Evolutionary conservation across 2,329 filamentous ascomycete genomes (phyloP).

Genomic region (Harringtonia lauricola): DNA sequence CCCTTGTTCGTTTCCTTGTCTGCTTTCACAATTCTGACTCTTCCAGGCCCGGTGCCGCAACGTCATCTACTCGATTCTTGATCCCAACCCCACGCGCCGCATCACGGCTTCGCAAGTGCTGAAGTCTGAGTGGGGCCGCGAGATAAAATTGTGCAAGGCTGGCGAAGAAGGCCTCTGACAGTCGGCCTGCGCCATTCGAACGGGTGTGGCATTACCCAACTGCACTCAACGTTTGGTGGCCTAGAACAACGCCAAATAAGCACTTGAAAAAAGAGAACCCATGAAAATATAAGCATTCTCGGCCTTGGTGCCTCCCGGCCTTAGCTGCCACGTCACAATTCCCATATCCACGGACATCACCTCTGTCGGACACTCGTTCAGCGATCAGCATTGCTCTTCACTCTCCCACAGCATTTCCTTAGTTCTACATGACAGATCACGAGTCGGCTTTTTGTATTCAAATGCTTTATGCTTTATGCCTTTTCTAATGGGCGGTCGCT

Average conservation of each 20-base stretch:
- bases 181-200: conserved; percentile 4
- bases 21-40: conserved; percentile 6
- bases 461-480: too few species aligned
- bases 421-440: too few species aligned
- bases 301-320: neutral
- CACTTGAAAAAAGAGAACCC: neutral
- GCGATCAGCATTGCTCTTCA: too few species aligned
- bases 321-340: neutral
- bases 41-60: conserved; percentile 86
- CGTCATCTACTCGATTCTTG: conserved; percentile 96
- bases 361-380: neutral
- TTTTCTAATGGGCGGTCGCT: too few species aligned
- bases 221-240: neutral
- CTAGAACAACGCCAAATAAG: neutral
- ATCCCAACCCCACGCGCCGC: conserved; percentile 83
- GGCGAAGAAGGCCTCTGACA: conserved; percentile 83
- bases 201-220: neutral
- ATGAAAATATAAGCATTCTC: neutral
- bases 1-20: neutral
- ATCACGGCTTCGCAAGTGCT: conserved; percentile 94
- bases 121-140: conserved; percentile 96
- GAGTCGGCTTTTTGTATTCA: too few species aligned
- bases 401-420: too few species aligned
- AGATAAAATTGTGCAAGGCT: conserved; percentile 94
- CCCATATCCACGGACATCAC: neutral